Evolutionary conservation across 192 early-diverging fungal genomes (phyloP), one percentile per base, ranked within the genome.

Genomic region (Cladochytrium replicatum): DNA sequence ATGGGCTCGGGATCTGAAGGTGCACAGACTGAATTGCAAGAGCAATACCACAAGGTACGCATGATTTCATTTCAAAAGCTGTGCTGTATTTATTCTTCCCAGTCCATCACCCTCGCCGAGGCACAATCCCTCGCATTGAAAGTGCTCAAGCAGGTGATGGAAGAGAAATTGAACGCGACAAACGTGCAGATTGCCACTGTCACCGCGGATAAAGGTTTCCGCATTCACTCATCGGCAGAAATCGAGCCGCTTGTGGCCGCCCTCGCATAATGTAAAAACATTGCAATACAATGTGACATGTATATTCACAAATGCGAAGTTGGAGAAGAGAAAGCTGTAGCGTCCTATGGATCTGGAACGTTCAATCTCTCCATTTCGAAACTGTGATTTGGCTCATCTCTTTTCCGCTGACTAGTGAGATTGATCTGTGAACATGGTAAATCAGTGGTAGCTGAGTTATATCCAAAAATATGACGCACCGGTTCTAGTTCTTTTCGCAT

Each of bases 1-100:
- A 99, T 99, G 57, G 96, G 96, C 29, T 93, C 92, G 23, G 96
- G 96, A 39, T 94, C 92, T 2, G 96, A 99, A 64, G 96, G 96
- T 25, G 96, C 96, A 27, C 92, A 97, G 61, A 89, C 91, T 2
- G 93, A 93, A 65, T 70, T 99, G 45, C 89, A 99, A 63, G 91
- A 94, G 68, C 84, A 95, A 60, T 99, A 90, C 57, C 89, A 97
- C 60, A 79, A 87, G 63, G 84, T 81, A 62, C 48, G 25, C 0
- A 19, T 11, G 50, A 4, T n/a, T n/a, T n/a, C n/a, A n/a, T n/a
- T n/a, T n/a, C 25, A 3, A 2, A 38, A 19, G 6, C 17, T 46
- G 6, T 5, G 2, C 40, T 32, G 15, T 21, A n/a, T n/a, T n/a
- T 26, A 26, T 47, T 39, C 8, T 15, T n/a, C 21, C 3, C 55